phyloP scores from a whole-genome alignment of 2,329 filamentous ascomycete genomes.

The Chrysoporthe austroafricana region DNA sequence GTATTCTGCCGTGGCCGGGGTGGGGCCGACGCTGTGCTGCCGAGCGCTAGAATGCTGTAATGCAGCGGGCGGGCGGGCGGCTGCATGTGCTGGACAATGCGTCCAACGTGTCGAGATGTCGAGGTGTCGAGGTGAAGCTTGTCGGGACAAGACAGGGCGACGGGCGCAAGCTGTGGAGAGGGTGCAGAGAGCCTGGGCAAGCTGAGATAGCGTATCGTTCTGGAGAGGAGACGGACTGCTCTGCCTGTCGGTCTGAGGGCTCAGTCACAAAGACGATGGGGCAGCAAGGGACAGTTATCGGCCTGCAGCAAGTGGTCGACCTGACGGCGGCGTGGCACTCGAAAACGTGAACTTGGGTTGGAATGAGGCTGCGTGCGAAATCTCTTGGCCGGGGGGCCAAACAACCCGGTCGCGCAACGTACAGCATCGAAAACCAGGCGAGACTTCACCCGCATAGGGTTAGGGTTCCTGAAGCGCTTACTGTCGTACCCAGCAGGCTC shows the following conservation, averaged over 20 bases:
- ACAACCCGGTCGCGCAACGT: no score
- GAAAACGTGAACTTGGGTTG: conserved; percentile 6
- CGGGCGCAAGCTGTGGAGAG: neutral
- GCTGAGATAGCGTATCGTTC: neutral
- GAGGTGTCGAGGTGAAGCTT: neutral
- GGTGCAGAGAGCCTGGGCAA: neutral
- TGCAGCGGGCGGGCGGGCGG: conserved; percentile 5
- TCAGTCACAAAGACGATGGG: conserved; percentile 14
- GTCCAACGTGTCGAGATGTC: neutral
- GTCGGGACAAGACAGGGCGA: neutral
- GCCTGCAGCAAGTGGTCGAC: neutral
- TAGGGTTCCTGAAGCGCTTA: no score
- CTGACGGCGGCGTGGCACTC: neutral
- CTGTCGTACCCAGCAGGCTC: no score
- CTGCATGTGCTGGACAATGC: conserved; percentile 7
- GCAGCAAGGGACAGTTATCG: conserved; percentile 2
- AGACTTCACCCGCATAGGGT: no score
- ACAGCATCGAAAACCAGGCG: no score
- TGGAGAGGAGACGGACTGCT: neutral
- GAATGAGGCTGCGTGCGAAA: conserved; percentile 19
- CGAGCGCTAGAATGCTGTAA: neutral
- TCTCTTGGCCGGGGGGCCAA: neutral
- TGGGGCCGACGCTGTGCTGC: conserved; percentile 27
- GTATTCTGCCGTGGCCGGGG: conserved; percentile 24
- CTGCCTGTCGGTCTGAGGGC: no score